A percentile compares a stretch with the other conserved stretches of the same genome.
Conservation (phyloP, 495 filamentous ascomycete genomes). For the Penicillium maclennaniae region DNA sequence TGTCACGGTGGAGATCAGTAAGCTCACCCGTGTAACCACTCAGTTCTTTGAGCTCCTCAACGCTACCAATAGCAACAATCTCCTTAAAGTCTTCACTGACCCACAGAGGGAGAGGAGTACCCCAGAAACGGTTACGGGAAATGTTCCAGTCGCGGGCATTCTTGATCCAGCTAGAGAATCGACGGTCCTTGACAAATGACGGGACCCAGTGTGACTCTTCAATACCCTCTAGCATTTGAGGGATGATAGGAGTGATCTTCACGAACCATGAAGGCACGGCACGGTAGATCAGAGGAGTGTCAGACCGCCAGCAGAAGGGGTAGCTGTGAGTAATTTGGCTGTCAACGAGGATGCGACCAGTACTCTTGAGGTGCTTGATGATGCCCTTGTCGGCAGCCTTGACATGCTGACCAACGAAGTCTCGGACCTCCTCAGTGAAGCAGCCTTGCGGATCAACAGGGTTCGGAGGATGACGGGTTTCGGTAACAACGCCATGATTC, state of each 20-base stretch:
- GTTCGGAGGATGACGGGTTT: slow-evolving; percentile 77
- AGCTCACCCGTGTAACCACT: slow-evolving; percentile 83
- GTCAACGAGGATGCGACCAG: slow-evolving; percentile 78
- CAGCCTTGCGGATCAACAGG: slow-evolving; percentile 79
- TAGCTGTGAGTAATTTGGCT: slow-evolving; percentile 92
- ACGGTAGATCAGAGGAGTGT: slow-evolving; percentile 91
- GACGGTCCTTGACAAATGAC: slow-evolving; percentile 82
- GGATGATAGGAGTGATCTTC: slow-evolving; percentile 78
- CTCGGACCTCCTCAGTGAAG: slow-evolving; percentile 75
- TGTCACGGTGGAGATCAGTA: slow-evolving; percentile 90
- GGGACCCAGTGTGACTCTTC: slow-evolving; percentile 94
- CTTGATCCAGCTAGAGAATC: slow-evolving; percentile 81
- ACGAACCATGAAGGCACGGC: slow-evolving; percentile 97
- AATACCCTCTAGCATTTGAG: slow-evolving; percentile 85
- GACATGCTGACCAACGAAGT: slow-evolving; percentile 87
- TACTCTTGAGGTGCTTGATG: slow-evolving; percentile 83
- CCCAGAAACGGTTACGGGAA: slow-evolving; percentile 94
- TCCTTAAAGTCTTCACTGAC: slow-evolving; percentile 84
- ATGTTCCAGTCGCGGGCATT: slow-evolving; percentile 99
- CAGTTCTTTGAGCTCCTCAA: slow-evolving; percentile 79
- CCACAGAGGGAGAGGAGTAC: slow-evolving; percentile 92
- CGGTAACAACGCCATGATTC: slow-evolving; percentile 71
- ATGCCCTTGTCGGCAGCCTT: slow-evolving; percentile 94
- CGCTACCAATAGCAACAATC: slow-evolving; percentile 80
- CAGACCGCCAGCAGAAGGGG: slow-evolving; percentile 92